Percentiles rank a stretch among this genome's conserved stretches.
Evolutionary conservation across 441 rosid genomes (phyloP).

Genomic region (Melianthus villosus): DNA sequence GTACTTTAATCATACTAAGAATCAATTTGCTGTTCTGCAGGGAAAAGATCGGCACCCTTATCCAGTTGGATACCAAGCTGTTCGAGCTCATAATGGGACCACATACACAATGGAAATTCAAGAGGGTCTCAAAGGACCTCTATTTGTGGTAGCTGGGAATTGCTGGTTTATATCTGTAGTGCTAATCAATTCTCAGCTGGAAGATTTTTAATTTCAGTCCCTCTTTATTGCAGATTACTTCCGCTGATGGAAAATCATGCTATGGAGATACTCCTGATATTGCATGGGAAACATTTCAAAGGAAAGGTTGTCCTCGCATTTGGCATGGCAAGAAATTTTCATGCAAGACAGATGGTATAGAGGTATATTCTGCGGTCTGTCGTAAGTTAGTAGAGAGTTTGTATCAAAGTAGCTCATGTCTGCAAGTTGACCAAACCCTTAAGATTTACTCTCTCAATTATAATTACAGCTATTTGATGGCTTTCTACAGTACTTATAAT

Average conservation of each 20-base stretch:
- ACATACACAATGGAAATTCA: conserved; percentile 49
- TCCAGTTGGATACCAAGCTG: conserved; percentile 72
- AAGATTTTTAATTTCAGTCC: too few relatives aligned
- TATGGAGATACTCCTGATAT: conserved; percentile 71
- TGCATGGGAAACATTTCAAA: conserved; percentile 74
- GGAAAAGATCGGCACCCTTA: conserved; percentile 88
- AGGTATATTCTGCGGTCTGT: too few relatives aligned
- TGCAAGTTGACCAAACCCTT: too few relatives aligned
- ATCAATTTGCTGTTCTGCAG: conserved; percentile 29
- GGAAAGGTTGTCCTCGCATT: conserved; percentile 29
- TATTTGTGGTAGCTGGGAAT: conserved; percentile 41
- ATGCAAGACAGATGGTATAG: conserved; percentile 55
- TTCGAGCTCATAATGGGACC: conserved; percentile 43
- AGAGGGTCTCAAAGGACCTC: conserved; percentile 71
- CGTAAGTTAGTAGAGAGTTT: too few relatives aligned
- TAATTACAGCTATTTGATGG: too few relatives aligned
- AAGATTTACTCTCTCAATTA: too few relatives aligned
- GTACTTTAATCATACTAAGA: too few relatives aligned
- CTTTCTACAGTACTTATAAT: too few relatives aligned
- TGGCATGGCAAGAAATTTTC: conserved; percentile 72
- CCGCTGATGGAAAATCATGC: conserved; percentile 36
- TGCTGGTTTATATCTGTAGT: too few relatives aligned
- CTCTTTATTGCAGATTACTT: conserved; percentile 50
- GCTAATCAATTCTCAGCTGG: too few relatives aligned
- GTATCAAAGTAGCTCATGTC: too few relatives aligned